Conservation (phyloP, 306 rosid genomes). For the Pterocarpus macrocarpus region DNA sequence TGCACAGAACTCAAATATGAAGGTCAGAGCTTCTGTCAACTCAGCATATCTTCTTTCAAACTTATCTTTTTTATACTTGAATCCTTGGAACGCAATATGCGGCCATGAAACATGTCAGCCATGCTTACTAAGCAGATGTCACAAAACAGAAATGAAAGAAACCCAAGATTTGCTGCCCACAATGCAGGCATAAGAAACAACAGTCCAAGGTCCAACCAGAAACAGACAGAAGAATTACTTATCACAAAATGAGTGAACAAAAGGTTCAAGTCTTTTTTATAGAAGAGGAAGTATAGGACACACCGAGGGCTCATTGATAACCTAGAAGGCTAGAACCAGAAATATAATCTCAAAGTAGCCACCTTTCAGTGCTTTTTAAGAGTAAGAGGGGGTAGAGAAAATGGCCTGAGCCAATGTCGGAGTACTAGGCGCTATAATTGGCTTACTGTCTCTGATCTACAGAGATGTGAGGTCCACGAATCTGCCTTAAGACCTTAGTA, state of each 20-base stretch:
- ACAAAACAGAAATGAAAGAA: not conserved
- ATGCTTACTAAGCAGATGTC: not conserved
- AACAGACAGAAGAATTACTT: not conserved
- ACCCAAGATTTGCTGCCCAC: not conserved
- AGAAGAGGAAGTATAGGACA: not conserved
- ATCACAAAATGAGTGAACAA: not conserved
- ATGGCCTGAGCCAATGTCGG: no score
- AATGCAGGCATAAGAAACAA: no score
- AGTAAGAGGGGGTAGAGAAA: no score
- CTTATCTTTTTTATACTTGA: not conserved
- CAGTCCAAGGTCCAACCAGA: no score
- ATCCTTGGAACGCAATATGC: not conserved
- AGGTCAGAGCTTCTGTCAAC: not conserved
- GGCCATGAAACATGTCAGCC: not conserved
- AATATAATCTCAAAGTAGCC: not conserved
- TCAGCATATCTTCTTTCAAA: not conserved
- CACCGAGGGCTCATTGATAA: not conserved
- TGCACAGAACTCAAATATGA: not conserved
- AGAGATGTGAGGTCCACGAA: not conserved
- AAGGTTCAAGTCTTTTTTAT: not conserved
- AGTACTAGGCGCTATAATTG: not conserved
- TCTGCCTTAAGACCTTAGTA: not conserved
- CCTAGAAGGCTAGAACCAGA: not conserved
- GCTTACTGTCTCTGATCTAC: not conserved
- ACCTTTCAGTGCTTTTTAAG: not conserved